phyloP scores from a whole-genome alignment of 441 rosid genomes.

The Aleurites moluccanus region DNA sequence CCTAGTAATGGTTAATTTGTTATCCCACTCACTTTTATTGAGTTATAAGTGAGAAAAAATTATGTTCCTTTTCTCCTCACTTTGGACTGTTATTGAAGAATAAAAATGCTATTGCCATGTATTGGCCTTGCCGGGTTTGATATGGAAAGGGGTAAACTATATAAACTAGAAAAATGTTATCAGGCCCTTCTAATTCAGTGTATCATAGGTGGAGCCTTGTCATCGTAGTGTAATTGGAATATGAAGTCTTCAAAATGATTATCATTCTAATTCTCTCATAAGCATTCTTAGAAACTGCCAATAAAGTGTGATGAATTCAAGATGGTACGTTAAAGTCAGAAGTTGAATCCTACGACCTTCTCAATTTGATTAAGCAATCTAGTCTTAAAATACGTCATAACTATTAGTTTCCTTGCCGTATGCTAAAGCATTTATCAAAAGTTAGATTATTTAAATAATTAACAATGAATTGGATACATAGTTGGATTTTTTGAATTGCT shows the following conservation, averaged over 20 bases:
- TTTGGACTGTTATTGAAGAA: not conserved
- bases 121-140: not conserved
- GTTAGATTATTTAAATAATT: not conserved
- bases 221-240: not conserved
- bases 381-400: not conserved
- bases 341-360: not conserved
- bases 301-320: not conserved
- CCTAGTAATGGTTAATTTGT: not conserved
- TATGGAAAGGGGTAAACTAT: not conserved
- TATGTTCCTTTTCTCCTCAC: not conserved
- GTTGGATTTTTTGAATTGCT: not conserved
- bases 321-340: not conserved
- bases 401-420: not conserved
- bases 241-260: slow-evolving; percentile 3
- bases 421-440: not conserved
- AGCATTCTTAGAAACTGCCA: not conserved
- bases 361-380: not conserved
- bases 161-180: not conserved
- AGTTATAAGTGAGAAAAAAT: not conserved
- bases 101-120: too few species aligned
- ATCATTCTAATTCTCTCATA: not conserved
- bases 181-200: not conserved
- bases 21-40: not conserved
- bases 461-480: not conserved
- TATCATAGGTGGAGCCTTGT: not conserved